These are phyloP conservation scores for Epichloe elymi DNA, from an alignment of 2,329 filamentous ascomycete species.

Conservation along the genomic window DNA sequence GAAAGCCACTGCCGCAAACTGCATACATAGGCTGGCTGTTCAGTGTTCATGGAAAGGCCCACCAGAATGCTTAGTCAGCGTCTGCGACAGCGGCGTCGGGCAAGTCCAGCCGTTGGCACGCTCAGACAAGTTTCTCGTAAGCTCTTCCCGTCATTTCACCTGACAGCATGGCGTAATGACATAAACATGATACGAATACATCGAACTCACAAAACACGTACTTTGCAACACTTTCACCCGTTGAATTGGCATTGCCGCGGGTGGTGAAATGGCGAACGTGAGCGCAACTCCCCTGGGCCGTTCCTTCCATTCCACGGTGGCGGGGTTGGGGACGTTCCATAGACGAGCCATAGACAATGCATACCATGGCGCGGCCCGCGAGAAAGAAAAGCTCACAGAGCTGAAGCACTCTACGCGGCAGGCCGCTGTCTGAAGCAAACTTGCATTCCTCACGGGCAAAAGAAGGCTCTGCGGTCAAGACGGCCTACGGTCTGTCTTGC, in stretches of 20 bases:
- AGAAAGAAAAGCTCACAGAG: neutral
- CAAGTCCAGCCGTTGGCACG: neutral
- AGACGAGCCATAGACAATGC: neutral
- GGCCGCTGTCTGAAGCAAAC: neutral
- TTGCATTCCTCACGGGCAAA: neutral
- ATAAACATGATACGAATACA: neutral
- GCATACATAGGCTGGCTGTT: neutral
- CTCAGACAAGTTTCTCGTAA: neutral
- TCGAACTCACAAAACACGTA: too few relatives aligned
- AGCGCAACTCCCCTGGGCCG: neutral
- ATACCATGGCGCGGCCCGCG: slow-evolving; percentile 4
- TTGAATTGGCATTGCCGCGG: neutral
- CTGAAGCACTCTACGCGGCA: neutral
- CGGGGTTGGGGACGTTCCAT: neutral
- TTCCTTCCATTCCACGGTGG: slow-evolving; percentile 3
- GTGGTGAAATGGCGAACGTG: neutral
- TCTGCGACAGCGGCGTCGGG: neutral
- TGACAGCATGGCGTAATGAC: neutral
- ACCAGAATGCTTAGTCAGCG: slow-evolving; percentile 1
- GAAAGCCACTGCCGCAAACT: neutral
- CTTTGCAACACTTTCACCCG: neutral
- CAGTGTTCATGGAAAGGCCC: neutral
- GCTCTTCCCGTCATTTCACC: neutral
- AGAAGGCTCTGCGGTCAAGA: neutral
- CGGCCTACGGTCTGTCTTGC: neutral